Evolutionary conservation across 768 basidiomycete species (phyloP), one percentile per base, ranked within the genome.

Genomic region (Boletus rex-veris): DNA sequence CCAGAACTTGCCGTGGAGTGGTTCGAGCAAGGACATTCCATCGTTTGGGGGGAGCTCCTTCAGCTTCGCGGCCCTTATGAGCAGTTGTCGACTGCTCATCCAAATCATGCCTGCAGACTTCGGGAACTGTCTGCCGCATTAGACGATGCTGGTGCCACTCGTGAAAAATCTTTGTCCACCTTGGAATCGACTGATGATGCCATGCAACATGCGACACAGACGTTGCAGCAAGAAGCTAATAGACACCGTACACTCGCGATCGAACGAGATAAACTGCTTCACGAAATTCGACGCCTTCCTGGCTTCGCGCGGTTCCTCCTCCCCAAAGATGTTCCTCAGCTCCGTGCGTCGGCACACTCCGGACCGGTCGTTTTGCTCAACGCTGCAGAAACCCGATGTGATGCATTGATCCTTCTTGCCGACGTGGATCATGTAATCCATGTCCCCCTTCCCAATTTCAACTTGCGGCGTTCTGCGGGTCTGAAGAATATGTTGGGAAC

Each of bases 301-400:
- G 40, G 55, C 7, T 57, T 57, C 14, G 52, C 48, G 21, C 45
- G n/a, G 9, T 57, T 54, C 16, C 52, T 57, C 12, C 37, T 43
- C 0, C 50, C 26, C 5, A 48, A 35, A 16, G 18, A 56, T 3
- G 48, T 56, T n/a, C 11, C 35, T 31, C 43, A 58, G 21, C 42
- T 43, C 24, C 14, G 42, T 9, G 21, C 42, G 9, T 43, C 24
- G 6, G 42, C 42, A 16, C 24, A 26, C 24, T 26, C 24, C 9
- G 42, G 42, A 5, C 42, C 24, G 24, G 16, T 26, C 0, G 42
- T 43, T 10, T n/a, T 43, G 16, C 42, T 43, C 15, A 43, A 28
- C 9, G 42, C 42, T 5, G 42, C 42, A 43, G 21, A 45, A n/a
- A 41, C n/a, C 12, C 58, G 70, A 16, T 74, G 71, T 30, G 71